These are phyloP conservation scores for Debaryomyces udenii DNA, from an alignment of 1,139 yeast genomes.

Conservation along the genomic window DNA sequence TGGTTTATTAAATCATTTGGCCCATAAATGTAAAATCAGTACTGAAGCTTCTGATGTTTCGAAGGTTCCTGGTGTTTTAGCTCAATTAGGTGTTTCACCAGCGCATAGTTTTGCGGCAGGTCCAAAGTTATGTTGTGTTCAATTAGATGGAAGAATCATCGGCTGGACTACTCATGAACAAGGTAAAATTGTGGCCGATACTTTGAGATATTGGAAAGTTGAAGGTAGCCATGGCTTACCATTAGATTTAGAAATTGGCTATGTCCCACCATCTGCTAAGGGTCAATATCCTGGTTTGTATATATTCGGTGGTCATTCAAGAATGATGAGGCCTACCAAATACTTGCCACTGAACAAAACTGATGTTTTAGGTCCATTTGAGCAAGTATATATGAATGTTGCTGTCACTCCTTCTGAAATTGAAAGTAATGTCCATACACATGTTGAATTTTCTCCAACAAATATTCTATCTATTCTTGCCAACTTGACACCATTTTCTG, in stretches of 20 bases:
- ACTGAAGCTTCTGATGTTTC: constrained; percentile 79
- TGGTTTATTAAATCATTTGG: constrained; percentile 95
- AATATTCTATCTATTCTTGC: constrained; percentile 92
- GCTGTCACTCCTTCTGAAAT: constrained; percentile 96
- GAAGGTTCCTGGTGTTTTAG: constrained; percentile 64
- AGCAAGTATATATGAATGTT: constrained; percentile 94
- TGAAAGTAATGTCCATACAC: constrained; percentile 77
- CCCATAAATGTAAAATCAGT: constrained; percentile 90
- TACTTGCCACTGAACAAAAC: constrained; percentile 81
- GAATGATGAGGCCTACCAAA: constrained; percentile 96
- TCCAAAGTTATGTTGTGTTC: constrained; percentile 84
- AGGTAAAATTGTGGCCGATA: constrained; percentile 84
- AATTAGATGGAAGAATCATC: constrained; percentile 86
- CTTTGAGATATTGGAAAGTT: constrained; percentile 91
- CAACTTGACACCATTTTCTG: constrained; percentile 95
- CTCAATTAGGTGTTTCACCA: constrained; percentile 80
- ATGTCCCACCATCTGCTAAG: constrained; percentile 89
- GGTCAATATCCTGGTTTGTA: constrained; percentile 98
- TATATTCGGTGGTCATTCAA: constrained; percentile 85
- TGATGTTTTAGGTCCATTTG: constrained; percentile 95
- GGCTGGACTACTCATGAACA: constrained; percentile 96
- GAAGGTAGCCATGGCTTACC: constrained; percentile 80
- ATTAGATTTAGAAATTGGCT: constrained; percentile 85
- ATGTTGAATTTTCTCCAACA: constrained; percentile 94
- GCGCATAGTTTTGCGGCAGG: constrained; percentile 84